Percentiles rank a stretch among this genome's conserved stretches.
phyloP scores from a whole-genome alignment of 495 filamentous ascomycete species.

The Pseudoneurospora amorphoporcata region DNA sequence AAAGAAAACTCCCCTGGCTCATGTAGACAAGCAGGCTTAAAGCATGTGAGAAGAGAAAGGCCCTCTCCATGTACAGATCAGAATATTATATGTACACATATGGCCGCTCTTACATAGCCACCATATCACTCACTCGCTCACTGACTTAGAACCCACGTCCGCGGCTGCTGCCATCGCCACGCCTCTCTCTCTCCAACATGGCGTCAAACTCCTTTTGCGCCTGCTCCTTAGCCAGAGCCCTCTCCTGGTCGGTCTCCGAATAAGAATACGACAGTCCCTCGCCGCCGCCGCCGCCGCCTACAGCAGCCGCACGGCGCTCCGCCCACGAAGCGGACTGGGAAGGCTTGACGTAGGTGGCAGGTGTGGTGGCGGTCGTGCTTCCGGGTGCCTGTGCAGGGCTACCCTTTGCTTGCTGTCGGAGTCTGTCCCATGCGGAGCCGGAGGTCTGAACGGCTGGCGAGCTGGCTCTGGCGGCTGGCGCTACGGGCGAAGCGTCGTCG shows the following conservation, averaged over 20 bases:
- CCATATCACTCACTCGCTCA: background rate
- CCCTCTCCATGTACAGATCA: background rate
- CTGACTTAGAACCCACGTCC: background rate
- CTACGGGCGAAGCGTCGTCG: conserved; percentile 32
- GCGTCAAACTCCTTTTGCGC: conserved; percentile 39
- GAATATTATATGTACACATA: background rate
- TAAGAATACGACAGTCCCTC: conserved; percentile 25
- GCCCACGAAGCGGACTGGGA: conserved; percentile 6
- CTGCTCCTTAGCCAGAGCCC: conserved; percentile 27
- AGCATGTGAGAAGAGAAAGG: background rate
- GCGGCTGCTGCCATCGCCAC: conserved; percentile 7
- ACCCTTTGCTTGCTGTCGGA: conserved; percentile 18
- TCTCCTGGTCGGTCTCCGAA: conserved; percentile 23
- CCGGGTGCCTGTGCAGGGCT: background rate
- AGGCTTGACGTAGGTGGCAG: background rate
- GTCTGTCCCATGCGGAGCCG: conserved; percentile 29
- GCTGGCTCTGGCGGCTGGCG: conserved; percentile 13
- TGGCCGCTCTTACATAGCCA: background rate
- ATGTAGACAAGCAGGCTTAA: background rate
- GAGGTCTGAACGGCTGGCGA: background rate
- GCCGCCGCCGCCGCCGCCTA: conserved; percentile 6
- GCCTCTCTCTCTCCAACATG: conserved; percentile 29
- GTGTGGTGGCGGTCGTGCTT: background rate
- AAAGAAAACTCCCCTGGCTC: background rate
- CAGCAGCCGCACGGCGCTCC: conserved; percentile 8